Percentiles rank a stretch among this genome's conserved stretches.
Conservation (phyloP, 768 basidiomycete genomes). For the Kwoniella sp. region DNA sequence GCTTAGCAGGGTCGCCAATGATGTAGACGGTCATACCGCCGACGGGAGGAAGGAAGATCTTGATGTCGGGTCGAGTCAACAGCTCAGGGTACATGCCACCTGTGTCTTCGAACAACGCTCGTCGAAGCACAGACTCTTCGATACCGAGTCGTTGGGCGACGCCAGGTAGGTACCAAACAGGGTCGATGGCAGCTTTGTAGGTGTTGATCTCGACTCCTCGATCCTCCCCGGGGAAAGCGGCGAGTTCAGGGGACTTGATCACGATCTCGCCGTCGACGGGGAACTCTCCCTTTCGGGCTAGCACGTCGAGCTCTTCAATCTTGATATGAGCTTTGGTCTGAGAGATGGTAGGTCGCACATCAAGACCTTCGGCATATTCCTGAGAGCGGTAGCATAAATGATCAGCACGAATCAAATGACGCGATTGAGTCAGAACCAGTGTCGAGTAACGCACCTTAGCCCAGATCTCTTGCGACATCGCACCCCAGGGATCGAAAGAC, state of each 20-base stretch:
- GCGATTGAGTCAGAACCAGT: neutral
- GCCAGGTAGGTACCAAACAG: conserved; percentile 93
- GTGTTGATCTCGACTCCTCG: conserved; percentile 84
- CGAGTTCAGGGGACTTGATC: conserved; percentile 61
- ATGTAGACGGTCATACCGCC: conserved; percentile 87
- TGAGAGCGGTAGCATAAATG: conserved; percentile 8
- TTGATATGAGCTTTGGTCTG: conserved; percentile 91
- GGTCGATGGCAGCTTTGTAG: conserved; percentile 94
- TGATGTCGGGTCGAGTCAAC: conserved; percentile 92
- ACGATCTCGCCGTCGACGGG: conserved; percentile 81
- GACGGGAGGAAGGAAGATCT: conserved; percentile 93
- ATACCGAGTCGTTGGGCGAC: conserved; percentile 92
- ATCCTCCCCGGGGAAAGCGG: conserved; percentile 53
- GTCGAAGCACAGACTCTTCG: conserved; percentile 78
- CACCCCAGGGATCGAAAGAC: conserved; percentile 91
- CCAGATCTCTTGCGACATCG: conserved; percentile 65
- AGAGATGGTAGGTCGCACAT: conserved; percentile 88
- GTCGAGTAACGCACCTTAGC: conserved; percentile 35
- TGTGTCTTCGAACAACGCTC: conserved; percentile 94
- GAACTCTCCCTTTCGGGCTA: conserved; percentile 71
- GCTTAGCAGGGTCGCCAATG: conserved; percentile 80
- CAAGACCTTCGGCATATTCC: conserved; percentile 63
- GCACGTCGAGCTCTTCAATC: conserved; percentile 86
- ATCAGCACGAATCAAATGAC: neutral
- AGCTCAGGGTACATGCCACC: conserved; percentile 70